phyloP scores from a whole-genome alignment of 1,284 basidiomycete species.

The Pseudozyma hubeiensis region DNA sequence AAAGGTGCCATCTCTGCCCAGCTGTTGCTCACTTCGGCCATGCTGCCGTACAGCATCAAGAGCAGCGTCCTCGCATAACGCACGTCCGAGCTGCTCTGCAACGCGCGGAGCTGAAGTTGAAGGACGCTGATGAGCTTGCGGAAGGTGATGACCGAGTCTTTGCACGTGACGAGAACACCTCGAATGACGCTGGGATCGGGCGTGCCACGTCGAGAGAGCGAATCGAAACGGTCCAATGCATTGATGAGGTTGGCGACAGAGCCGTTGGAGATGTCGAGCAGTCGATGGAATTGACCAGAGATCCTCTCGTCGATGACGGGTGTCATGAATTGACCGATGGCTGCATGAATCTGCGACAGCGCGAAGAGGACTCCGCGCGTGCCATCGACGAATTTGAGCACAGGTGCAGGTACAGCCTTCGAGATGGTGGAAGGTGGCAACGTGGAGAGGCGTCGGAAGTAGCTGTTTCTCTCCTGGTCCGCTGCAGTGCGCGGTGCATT shows the following conservation, averaged over 20 bases:
- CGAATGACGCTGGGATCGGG: slow-evolving; percentile 79
- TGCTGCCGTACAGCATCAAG: slow-evolving; percentile 87
- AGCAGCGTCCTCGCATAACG: slow-evolving; percentile 89
- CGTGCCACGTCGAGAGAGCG: slow-evolving; percentile 79
- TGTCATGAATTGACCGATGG: slow-evolving; percentile 87
- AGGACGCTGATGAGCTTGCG: slow-evolving; percentile 87
- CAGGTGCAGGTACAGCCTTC: slow-evolving; percentile 78
- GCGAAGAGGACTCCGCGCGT: slow-evolving; percentile 92
- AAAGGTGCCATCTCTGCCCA: slow-evolving; percentile 85
- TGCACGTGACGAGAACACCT: slow-evolving; percentile 83
- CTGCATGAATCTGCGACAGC: slow-evolving; percentile 89
- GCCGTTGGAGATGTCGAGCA: slow-evolving; percentile 75
- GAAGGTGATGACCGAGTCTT: slow-evolving; percentile 86
- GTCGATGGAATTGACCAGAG: slow-evolving; percentile 51
- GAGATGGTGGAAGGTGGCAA: slow-evolving; percentile 78
- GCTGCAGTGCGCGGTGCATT: slow-evolving; percentile 74
- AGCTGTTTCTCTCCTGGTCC: slow-evolving; percentile 78
- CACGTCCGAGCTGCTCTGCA: slow-evolving; percentile 80
- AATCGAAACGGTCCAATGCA: slow-evolving; percentile 91
- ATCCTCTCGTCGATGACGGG: slow-evolving; percentile 88
- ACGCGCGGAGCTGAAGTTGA: slow-evolving; percentile 79
- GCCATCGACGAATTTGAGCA: slow-evolving; percentile 84
- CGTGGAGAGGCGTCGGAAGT: slow-evolving; percentile 86
- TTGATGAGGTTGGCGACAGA: slow-evolving; percentile 88
- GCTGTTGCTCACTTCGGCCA: slow-evolving; percentile 85